Evolutionary conservation across 805 yeast genomes (phyloP).

Genomic region (Saccharomycopsis vini): DNA sequence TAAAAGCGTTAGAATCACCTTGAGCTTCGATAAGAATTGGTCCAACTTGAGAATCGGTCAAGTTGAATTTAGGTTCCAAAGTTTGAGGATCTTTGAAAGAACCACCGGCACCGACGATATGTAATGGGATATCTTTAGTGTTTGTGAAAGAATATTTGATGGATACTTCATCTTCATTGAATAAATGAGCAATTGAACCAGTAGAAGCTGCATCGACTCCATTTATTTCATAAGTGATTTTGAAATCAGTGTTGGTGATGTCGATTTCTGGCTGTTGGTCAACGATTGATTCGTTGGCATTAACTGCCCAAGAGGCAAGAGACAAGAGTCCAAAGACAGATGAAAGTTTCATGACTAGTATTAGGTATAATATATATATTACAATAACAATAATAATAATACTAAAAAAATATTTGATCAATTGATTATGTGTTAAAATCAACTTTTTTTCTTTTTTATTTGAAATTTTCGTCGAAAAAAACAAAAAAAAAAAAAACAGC

Average conservation of each 20-base stretch:
- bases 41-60: slow-evolving; percentile 57
- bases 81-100: slow-evolving; percentile 45
- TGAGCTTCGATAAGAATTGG: slow-evolving; percentile 47
- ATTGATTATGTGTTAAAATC: too few species aligned
- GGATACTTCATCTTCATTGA: slow-evolving; percentile 45
- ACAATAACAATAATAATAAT: too few species aligned
- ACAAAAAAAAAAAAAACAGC: too few species aligned
- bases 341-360: slow-evolving; percentile 10
- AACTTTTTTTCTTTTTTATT: too few species aligned
- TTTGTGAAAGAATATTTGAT: slow-evolving; percentile 46
- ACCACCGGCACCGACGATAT: slow-evolving; percentile 65
- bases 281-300: slow-evolving; percentile 6
- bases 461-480: too few species aligned
- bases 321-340: slow-evolving; percentile 5
- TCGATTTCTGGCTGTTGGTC: slow-evolving; percentile 1
- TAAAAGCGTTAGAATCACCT: slow-evolving; percentile 35
- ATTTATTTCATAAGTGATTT: slow-evolving; percentile 9
- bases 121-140: slow-evolving; percentile 40
- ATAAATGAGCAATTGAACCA: slow-evolving; percentile 25
- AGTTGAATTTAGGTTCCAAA: slow-evolving; percentile 45
- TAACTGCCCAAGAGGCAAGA: slow-evolving; percentile 4
- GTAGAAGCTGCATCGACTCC: background rate
- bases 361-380: too few species aligned
- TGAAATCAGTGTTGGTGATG: slow-evolving; percentile 6
- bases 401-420: too few species aligned